Evolutionary conservation across 352 stramenopile genomes (phyloP).

Genomic region (Halophytophthora batemanensis): DNA sequence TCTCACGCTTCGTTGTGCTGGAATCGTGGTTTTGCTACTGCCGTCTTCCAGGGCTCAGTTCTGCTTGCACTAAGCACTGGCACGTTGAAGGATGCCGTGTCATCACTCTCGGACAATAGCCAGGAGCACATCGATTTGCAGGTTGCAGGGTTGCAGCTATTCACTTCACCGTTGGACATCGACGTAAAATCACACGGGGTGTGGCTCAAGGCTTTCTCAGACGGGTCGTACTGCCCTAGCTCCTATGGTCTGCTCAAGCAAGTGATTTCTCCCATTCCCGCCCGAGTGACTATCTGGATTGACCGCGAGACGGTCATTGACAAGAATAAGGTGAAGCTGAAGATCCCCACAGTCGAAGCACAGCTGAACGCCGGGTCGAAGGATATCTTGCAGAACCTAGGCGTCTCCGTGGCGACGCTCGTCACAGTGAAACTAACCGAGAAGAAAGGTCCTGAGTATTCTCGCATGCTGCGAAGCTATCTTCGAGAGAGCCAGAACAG

Average conservation of each 20-base stretch:
- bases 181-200: slow-evolving; percentile 65
- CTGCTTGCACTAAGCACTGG: slow-evolving; percentile 62
- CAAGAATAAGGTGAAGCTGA: slow-evolving; percentile 45
- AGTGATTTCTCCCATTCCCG: slow-evolving; percentile 66
- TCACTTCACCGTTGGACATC: slow-evolving; percentile 66
- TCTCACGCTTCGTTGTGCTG: neutral
- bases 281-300: slow-evolving; percentile 52
- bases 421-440: slow-evolving; percentile 41
- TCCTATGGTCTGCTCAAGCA: slow-evolving; percentile 59
- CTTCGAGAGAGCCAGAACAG: slow-evolving; percentile 1
- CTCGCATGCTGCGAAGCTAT: slow-evolving; percentile 28
- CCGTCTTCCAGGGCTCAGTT: slow-evolving; percentile 40
- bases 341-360: slow-evolving; percentile 60
- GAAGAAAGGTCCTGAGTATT: slow-evolving; percentile 35
- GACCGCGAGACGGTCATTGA: slow-evolving; percentile 32
- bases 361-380: slow-evolving; percentile 50
- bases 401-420: slow-evolving; percentile 25
- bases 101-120: slow-evolving; percentile 26
- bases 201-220: slow-evolving; percentile 56
- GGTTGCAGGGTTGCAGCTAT: slow-evolving; percentile 60
- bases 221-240: slow-evolving; percentile 59
- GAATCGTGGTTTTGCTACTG: neutral
- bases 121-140: slow-evolving; percentile 59
- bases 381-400: slow-evolving; percentile 60
- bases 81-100: slow-evolving; percentile 53